phyloP scores from a whole-genome alignment of 2,329 filamentous ascomycete genomes.

The Clarireedia hainanense region DNA sequence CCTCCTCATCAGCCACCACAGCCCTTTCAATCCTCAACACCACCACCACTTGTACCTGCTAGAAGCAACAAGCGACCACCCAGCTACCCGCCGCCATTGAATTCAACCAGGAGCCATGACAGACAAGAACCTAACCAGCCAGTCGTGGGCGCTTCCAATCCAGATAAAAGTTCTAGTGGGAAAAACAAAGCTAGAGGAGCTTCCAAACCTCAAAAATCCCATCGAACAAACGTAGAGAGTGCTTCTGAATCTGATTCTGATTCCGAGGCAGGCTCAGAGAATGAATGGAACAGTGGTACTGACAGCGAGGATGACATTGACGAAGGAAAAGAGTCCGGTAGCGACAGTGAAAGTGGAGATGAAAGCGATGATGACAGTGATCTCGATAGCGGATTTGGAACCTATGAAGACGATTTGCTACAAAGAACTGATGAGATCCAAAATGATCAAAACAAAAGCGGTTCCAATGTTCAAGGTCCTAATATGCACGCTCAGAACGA shows the following conservation, averaged over 20 bases:
- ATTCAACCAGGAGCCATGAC: not conserved
- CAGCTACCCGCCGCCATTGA: not conserved
- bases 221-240: not conserved
- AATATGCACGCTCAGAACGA: too few species aligned
- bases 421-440: not conserved
- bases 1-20: not conserved
- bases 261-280: not conserved
- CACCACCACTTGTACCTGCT: not conserved
- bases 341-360: not conserved
- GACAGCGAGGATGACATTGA: not conserved
- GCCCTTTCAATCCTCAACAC: not conserved
- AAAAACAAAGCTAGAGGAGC: not conserved
- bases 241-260: not conserved
- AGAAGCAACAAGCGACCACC: not conserved
- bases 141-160: not conserved
- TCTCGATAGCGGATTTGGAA: conserved; percentile 1
- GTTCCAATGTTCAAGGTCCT: not conserved
- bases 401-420: not conserved
- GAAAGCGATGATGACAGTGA: conserved; percentile 2
- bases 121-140: not conserved
- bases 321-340: not conserved
- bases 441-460: not conserved
- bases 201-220: not conserved
- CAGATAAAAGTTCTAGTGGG: not conserved
- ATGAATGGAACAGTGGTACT: not conserved